Base-by-base conservation (phyloP, 2,329 filamentous ascomycete genomes). In the Mollisiaceae sp. region DNA sequence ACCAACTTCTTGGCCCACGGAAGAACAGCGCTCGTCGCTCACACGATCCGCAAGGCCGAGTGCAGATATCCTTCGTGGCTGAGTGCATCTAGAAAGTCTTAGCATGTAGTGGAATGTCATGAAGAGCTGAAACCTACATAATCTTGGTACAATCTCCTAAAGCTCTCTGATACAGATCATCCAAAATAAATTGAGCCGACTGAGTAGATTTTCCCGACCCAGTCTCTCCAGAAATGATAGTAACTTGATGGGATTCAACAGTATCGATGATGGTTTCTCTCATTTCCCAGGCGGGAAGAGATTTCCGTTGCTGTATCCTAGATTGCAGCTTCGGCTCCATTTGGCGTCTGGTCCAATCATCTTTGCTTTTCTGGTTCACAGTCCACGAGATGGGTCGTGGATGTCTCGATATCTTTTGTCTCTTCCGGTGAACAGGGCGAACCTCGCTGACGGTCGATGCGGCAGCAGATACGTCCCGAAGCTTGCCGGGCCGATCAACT, bases 121-220 rank as follows among this genome's bases (percentile, higher is more conserved):
- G 12, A 38, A 32, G 14, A n/a, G 14, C 24, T 50, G 14, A 9
- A 5, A 65, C 70, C 65, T 63, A 74, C 72, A 99, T 88, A 68
- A 99, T 97, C 74, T 96, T 97, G 38, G 90, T 91, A 14, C 87
- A 87, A 14, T 86, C 86, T 2, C 94, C 95, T 9, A 96, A 82
- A 8, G 89, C 87, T 55, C 86, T 84, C 67, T 86, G 83, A 72
- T 97, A 97, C 69, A 98, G 82, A 72, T 98, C 92, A 73, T 99
- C 95, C 1, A 99, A 83, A 52, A 99, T 85, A 77, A 98, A 99
- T 77, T 99, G 95, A 39, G 98, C 93, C 2, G 93, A 95, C 77
- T 99, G 95, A 0, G 95, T 98, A 58, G 92, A 97, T 79, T 99
- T 99, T 75, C 95, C 95, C 20, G 93, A 97, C 61, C 95, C 95